A percentile compares a stretch with the other conserved stretches of the same genome.
Conservation (phyloP, 2,329 filamentous ascomycete species). For the Phymatotrichopsis omnivora region DNA sequence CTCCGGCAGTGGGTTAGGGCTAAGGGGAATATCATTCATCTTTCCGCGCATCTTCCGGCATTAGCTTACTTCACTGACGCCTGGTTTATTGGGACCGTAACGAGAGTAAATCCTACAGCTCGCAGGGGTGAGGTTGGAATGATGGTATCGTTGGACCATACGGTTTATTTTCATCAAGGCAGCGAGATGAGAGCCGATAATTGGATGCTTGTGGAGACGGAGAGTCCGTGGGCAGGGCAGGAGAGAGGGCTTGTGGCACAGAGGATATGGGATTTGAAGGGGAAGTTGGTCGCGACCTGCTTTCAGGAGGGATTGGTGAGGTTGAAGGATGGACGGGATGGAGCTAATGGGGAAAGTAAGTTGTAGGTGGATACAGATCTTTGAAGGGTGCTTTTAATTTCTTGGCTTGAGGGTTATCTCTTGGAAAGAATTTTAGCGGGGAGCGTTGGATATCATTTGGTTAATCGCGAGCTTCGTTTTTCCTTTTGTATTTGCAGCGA, state of each 20-base stretch:
- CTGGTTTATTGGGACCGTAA: conserved; percentile 85
- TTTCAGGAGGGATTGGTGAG: conserved; percentile 55
- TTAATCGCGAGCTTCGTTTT: too few species aligned
- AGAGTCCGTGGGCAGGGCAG: conserved; percentile 69
- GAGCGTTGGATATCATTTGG: too few species aligned
- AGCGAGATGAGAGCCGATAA: conserved; percentile 42
- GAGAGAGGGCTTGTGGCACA: conserved; percentile 67
- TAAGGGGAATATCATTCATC: conserved; percentile 59
- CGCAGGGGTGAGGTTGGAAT: conserved; percentile 58
- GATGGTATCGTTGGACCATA: conserved; percentile 73
- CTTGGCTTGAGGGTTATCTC: too few species aligned
- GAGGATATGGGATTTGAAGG: conserved; percentile 60
- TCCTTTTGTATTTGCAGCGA: too few species aligned
- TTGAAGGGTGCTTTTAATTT: too few species aligned
- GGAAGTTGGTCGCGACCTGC: conserved; percentile 65
- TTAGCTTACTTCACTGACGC: conserved; percentile 88
- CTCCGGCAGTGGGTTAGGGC: conserved; percentile 66
- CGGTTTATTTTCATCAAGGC: conserved; percentile 47
- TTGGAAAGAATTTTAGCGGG: too few species aligned
- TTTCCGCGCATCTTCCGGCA: conserved; percentile 72
- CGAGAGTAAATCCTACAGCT: conserved; percentile 48
- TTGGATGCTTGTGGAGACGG: conserved; percentile 43
- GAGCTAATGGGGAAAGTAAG: conserved; percentile 1
- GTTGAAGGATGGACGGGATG: conserved; percentile 27
- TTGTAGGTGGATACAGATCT: background rate